Evolutionary conservation across 202 grass and related monocot species (phyloP).

Genomic region (Digitaria exilis): DNA sequence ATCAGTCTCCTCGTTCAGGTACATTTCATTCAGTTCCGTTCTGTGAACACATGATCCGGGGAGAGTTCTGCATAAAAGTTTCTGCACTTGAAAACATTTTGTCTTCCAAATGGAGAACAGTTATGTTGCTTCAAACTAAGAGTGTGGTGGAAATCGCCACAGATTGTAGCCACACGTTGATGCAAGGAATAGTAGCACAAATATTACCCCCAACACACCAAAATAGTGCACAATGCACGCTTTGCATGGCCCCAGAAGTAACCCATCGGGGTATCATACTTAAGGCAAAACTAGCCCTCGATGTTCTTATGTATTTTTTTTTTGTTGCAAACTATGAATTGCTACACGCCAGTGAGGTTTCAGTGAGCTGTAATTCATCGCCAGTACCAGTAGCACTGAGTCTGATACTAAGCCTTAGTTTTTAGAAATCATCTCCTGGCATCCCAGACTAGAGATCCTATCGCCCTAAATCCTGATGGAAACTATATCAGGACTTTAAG

Average conservation of each 20-base stretch:
- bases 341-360: slow-evolving; percentile 13
- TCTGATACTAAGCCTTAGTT: not conserved
- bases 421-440: not conserved
- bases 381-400: not conserved
- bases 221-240: slow-evolving; percentile 1
- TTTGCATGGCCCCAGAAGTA: not conserved
- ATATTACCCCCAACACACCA: not conserved
- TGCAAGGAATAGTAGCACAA: not conserved
- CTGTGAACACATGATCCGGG: not conserved
- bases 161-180: not conserved
- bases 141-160: not conserved
- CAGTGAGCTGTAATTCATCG: not conserved
- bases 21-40: slow-evolving; percentile 12
- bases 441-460: not conserved
- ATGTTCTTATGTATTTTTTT: slow-evolving; percentile 25
- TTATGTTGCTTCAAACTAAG: not conserved
- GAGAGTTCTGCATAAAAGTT: not conserved
- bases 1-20: slow-evolving; percentile 49
- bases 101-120: not conserved
- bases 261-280: not conserved
- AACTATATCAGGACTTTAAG: not conserved
- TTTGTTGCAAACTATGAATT: not conserved
- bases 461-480: not conserved
- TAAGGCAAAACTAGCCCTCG: slow-evolving; percentile 8
- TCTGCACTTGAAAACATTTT: not conserved